Evolutionary conservation across 441 rosid genomes (phyloP).

Genomic region (Gossypium schwendimanii): DNA sequence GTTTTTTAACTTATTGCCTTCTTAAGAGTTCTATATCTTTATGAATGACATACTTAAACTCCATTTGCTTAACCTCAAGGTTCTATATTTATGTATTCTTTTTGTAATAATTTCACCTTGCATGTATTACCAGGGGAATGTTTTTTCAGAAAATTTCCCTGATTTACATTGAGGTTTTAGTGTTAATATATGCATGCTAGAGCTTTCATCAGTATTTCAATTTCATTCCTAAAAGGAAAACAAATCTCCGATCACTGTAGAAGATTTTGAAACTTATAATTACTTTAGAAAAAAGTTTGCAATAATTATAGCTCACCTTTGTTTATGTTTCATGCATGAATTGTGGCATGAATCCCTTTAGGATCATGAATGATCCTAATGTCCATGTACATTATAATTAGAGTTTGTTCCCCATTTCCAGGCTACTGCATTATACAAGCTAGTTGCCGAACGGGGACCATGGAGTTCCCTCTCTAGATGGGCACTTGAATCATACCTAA

Average conservation of each 20-base stretch:
- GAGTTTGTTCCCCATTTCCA: constrained; percentile 20
- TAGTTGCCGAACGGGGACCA: constrained; percentile 98
- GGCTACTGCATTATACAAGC: constrained; percentile 92
- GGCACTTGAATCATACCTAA: constrained; percentile 92
- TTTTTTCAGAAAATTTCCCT: background rate
- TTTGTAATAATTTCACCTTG: background rate
- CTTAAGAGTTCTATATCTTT: background rate
- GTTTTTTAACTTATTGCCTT: background rate
- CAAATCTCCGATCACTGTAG: background rate
- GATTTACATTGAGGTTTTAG: background rate
- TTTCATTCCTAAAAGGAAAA: background rate
- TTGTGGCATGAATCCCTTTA: background rate
- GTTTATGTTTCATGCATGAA: background rate
- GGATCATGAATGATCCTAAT: constrained; percentile 5
- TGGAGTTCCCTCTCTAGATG: constrained; percentile 98
- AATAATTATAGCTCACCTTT: background rate
- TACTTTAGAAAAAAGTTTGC: background rate
- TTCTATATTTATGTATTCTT: background rate
- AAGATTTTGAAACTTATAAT: background rate
- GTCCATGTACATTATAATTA: background rate
- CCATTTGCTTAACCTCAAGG: background rate
- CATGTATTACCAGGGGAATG: background rate
- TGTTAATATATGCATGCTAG: background rate
- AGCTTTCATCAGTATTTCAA: background rate
- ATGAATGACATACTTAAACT: background rate